Conservation (phyloP, 306 rosid genomes). For the Prinsepia uniflora region DNA sequence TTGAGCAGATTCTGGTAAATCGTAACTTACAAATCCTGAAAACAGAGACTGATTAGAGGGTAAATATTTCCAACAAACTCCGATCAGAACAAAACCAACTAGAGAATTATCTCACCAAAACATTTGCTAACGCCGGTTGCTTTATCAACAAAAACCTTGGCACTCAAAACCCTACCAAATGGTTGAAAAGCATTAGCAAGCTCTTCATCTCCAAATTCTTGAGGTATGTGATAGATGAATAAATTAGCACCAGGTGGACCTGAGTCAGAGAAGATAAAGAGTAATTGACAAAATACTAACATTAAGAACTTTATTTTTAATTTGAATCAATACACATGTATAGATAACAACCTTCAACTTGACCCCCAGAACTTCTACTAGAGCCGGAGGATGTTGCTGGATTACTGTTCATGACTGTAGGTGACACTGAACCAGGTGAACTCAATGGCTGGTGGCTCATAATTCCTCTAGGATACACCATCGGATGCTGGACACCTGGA, state of each 20-base stretch:
- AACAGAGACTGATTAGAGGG: conserved; percentile 30
- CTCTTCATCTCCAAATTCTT: conserved; percentile 90
- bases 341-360: conserved; percentile 75
- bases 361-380: conserved; percentile 67
- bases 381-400: conserved; percentile 56
- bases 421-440: conserved; percentile 71
- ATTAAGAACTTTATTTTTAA: conserved; percentile 11
- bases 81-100: conserved; percentile 17
- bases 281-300: conserved; percentile 28
- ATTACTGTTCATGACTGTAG: conserved; percentile 46
- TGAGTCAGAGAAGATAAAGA: conserved; percentile 37
- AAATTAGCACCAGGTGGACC: conserved; percentile 99
- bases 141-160: conserved; percentile 97
- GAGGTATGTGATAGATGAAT: conserved; percentile 98
- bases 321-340: neutral
- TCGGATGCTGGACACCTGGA: conserved; percentile 84
- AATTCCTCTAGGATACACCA: conserved; percentile 77
- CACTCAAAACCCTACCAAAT: conserved; percentile 89
- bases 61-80: conserved; percentile 19
- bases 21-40: conserved; percentile 97
- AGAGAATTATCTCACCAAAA: conserved; percentile 62
- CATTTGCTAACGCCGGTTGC: conserved; percentile 98
- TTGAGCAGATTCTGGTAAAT: conserved; percentile 84
- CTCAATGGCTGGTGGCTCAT: conserved; percentile 65
- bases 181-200: conserved; percentile 83